Evolutionary conservation across 129 eudicot genomes (phyloP).

Genomic region (Helichrysum umbraculigerum): DNA sequence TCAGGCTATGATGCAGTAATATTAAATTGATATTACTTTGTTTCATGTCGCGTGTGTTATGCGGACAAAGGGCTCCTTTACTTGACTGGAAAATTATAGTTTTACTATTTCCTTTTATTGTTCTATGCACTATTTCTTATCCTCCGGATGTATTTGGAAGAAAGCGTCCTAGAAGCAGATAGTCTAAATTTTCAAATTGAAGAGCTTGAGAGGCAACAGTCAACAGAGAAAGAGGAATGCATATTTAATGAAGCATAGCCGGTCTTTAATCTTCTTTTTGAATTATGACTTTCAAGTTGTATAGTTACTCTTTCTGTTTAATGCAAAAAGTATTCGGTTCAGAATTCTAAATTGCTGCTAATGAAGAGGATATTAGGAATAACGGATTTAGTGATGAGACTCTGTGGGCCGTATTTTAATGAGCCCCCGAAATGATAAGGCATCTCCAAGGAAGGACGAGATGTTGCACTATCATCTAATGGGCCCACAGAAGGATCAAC

Average conservation of each 20-base stretch:
- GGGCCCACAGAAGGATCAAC: constrained; percentile 29
- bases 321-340: too few relatives aligned
- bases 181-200: constrained; percentile 50
- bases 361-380: constrained; percentile 53
- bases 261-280: neutral
- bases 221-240: constrained; percentile 64
- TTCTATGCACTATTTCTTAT: neutral
- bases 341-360: constrained; percentile 43
- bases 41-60: neutral
- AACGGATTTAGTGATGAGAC: constrained; percentile 50
- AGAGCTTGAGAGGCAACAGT: constrained; percentile 69
- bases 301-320: constrained; percentile 8
- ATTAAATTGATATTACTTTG: constrained; percentile 2
- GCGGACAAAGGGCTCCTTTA: constrained; percentile 3
- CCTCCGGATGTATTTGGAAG: constrained; percentile 56
- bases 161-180: constrained; percentile 57
- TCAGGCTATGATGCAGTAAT: too few relatives aligned
- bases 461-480: constrained; percentile 24
- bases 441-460: constrained; percentile 36
- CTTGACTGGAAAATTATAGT: neutral
- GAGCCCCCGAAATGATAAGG: constrained; percentile 36
- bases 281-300: neutral
- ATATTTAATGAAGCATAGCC: constrained; percentile 20
- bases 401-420: constrained; percentile 25
- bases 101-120: neutral